phyloP scores from a whole-genome alignment of 1,139 yeast genomes.

The Magnusiomyces paraingens region DNA sequence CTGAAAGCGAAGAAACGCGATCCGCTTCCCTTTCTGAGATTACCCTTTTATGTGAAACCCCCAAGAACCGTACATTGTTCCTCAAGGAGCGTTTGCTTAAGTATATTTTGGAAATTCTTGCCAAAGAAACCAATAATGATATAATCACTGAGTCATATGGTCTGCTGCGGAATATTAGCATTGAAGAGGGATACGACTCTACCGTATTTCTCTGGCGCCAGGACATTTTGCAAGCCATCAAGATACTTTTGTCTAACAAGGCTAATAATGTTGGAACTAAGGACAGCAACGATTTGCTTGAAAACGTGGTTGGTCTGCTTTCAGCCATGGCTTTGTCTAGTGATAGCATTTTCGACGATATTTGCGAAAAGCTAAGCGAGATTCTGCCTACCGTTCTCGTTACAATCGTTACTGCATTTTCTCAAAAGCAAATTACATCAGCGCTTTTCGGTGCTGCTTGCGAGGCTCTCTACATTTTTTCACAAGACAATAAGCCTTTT shows the following conservation, averaged over 20 bases:
- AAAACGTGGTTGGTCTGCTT: slow-evolving; percentile 63
- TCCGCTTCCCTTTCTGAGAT: slow-evolving; percentile 74
- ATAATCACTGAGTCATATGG: slow-evolving; percentile 77
- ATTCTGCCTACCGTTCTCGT: slow-evolving; percentile 22
- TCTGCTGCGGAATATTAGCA: slow-evolving; percentile 64
- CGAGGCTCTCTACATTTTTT: slow-evolving; percentile 24
- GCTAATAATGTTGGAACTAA: slow-evolving; percentile 25
- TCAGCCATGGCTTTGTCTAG: slow-evolving; percentile 63
- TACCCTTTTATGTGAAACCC: slow-evolving; percentile 63
- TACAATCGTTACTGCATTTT: slow-evolving; percentile 11
- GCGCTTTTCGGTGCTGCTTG: slow-evolving; percentile 17
- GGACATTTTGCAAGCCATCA: slow-evolving; percentile 38
- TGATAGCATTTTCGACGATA: slow-evolving; percentile 50
- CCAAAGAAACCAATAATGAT: slow-evolving; percentile 65
- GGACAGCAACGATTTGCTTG: slow-evolving; percentile 56
- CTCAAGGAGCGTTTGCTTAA: slow-evolving; percentile 66
- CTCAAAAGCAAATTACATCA: slow-evolving; percentile 7
- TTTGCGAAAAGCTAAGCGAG: slow-evolving; percentile 38
- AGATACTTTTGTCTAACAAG: slow-evolving; percentile 11
- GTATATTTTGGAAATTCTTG: slow-evolving; percentile 53
- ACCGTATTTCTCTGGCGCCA: slow-evolving; percentile 71
- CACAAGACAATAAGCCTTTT: slow-evolving; percentile 24
- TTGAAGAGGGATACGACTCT: slow-evolving; percentile 88
- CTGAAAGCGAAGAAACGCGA: slow-evolving; percentile 63
- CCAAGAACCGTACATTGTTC: slow-evolving; percentile 52